Evolutionary conservation across 2,329 filamentous ascomycete species (phyloP), one percentile per base, ranked within the genome.

Genomic region (Rhinocladiella mackenziei): DNA sequence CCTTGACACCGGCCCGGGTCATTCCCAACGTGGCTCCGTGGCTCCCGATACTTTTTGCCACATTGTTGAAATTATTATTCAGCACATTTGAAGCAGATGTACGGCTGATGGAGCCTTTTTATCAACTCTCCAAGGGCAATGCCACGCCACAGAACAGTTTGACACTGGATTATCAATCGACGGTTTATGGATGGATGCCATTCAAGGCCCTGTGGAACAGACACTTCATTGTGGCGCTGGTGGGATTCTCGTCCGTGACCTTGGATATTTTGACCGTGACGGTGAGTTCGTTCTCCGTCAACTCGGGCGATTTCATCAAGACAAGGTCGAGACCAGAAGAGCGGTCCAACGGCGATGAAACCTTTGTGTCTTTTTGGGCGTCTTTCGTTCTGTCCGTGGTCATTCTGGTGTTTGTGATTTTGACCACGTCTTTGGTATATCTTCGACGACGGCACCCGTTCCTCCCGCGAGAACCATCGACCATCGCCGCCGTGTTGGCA

Each of bases 391-490:
- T 86, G 13, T 77, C 80, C 0, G 64, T 79, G 3, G 67, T 75
- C 37, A 85, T 88, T 54, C 71, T 88, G n/a, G 22, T 77, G 5
- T 83, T 83, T 62, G 78, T 89, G 61, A 71, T 73, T 43, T 56
- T 72, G 17, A 75, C 84, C 15, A 77, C 82, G 1, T 62, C 65
- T 1, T 57, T 81, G 1, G 81, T 84, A 13, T 83, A 84, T 57
- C 45, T 70, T 13, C 74, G 77, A 1, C 77, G 85, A 10, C 73
- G 80, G 0, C 77, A 80, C 43, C 77, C 84, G 2, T 89, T 89
- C 62, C 68, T 89, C 43, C 86, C 86, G 1, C 77, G 86, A 3
- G 83, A 89, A 67, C 84, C 85, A 3, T 86, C 82, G 56, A 88
- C 84, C 14, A 89, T 91, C 55, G 81, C 84, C 1, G 81, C 78